Evolutionary conservation across 192 early-diverging fungal species (phyloP), one percentile per base, ranked within the genome.

Genomic region (Backusella luteola): DNA sequence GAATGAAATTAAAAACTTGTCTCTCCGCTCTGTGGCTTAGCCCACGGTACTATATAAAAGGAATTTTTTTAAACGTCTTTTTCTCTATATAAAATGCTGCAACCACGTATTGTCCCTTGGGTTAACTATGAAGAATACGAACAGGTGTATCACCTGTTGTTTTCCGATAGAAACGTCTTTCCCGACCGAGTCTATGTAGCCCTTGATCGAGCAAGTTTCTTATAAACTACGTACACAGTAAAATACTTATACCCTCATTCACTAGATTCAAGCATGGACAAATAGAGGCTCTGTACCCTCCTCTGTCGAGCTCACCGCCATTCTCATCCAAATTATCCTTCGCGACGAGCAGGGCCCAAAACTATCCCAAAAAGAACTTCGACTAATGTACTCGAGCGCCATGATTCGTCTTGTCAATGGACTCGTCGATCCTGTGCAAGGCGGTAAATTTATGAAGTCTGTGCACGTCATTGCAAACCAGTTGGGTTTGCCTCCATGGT

Each of bases 211-310:
- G 91, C 90, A 84, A 67, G 74, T 49, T n/a, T 49, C 3, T 44
- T 44, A 44, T 44, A 44, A 15, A 44, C 7, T 11, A 53, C 5
- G 6, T 17, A 39, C 32, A 46, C 36, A 32, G 3, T 32, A 23
- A 15, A 34, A 15, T 14, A 36, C 29, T n/a, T 35, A 23, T 69
- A n/a, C 26, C 66, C 35, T 32, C 39, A 49, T 8, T 15, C 19
- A 0, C 4, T 75, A 93, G 89, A 86, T 92, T 23, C 90, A 87
- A 75, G 92, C 91, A 23, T 95, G 93, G 93, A 80, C 81, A 41
- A 86, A 79, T 69, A 77, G 92, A 77, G 92, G 92, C 15, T 90
- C 88, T 80, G 75, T 93, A 0, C 93, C 92, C 0, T 86, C 83
- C 46, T 86, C 93, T 1, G 85, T 95, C 26, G 91, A 93, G 42